Evolutionary conservation across 805 yeast genomes (phyloP), one percentile per base, ranked within the genome.

Genomic region (Wickerhamiella dianesei): DNA sequence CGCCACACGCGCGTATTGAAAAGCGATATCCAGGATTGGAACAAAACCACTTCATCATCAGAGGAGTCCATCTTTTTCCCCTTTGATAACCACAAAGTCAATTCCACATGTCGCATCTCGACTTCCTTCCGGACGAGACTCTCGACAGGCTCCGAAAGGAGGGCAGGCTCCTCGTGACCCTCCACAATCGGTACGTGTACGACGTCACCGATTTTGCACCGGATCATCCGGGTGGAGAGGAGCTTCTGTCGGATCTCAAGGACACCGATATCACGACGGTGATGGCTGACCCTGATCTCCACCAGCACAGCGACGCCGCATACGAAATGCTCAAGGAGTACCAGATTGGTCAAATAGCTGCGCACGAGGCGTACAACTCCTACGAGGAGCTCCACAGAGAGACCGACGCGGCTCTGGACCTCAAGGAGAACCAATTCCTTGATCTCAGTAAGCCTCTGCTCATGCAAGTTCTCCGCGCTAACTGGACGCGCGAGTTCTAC

Each of bases 401-500:
- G 53, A 92, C 98, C 1, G 95, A 92, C 64, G 80, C 73, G 54
- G 60, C 65, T 3, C 74, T 65, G 40, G 98, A 92, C 67, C 76
- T 67, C 54, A 68, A 72, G 54, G 80, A 78, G 53, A 94, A 92
- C 70, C 74, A 82, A 62, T 92, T 92, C 64, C 69, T 92, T 56
- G 97, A 92, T 63, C 74, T 92, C 59, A 77, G 73, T 56, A 78
- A 76, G 62, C 94, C 98, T 1, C 70, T 92, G 56, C 67, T 92
- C 40, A 59, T 76, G 64, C 98, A 92, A 69, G 84, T 92, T 41
- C 66, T 86, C 47, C 71, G 75, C 50, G 78, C 87, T 39, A 72
- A 74, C 35, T 92, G 87, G 71, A 61, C 82, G 39, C 89, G 84
- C 62, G 94, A 85, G 40, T 89, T 92, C 59, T 92, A 92, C 64